These are phyloP conservation scores for Quercus engelmannii DNA, from an alignment of 306 rosid genomes.

Conservation along the genomic window DNA sequence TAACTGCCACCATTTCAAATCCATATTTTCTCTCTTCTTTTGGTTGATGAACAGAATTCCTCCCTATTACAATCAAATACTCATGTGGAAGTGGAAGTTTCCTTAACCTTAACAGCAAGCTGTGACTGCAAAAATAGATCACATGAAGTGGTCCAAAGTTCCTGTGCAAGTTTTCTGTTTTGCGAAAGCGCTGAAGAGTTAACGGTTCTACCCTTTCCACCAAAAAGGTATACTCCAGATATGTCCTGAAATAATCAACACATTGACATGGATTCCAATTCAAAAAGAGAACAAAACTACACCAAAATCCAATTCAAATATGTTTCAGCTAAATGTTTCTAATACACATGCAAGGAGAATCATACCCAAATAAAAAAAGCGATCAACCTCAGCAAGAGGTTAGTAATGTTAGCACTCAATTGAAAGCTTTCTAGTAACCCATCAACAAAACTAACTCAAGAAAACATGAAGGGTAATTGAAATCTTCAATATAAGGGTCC, in stretches of 20 bases:
- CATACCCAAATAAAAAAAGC: neutral
- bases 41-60: neutral
- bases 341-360: neutral
- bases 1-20: neutral
- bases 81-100: neutral
- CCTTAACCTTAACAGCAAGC: conserved; percentile 27
- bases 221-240: conserved; percentile 76
- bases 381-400: neutral
- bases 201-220: conserved; percentile 65
- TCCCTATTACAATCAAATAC: conserved; percentile 18
- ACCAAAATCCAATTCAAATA: neutral
- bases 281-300: neutral
- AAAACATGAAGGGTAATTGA: neutral
- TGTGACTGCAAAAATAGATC: conserved; percentile 53
- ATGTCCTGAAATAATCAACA: conserved; percentile 47
- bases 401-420: neutral
- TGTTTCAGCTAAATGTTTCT: neutral
- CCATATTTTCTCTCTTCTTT: neutral
- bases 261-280: neutral
- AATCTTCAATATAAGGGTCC: neutral
- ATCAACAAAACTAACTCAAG: neutral
- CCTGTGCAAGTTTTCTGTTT: conserved; percentile 48
- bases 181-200: conserved; percentile 58
- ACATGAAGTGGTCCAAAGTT: conserved; percentile 72
- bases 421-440: neutral